Evolutionary conservation across 495 filamentous ascomycete genomes (phyloP).

Genomic region (Penicillium canescens): DNA sequence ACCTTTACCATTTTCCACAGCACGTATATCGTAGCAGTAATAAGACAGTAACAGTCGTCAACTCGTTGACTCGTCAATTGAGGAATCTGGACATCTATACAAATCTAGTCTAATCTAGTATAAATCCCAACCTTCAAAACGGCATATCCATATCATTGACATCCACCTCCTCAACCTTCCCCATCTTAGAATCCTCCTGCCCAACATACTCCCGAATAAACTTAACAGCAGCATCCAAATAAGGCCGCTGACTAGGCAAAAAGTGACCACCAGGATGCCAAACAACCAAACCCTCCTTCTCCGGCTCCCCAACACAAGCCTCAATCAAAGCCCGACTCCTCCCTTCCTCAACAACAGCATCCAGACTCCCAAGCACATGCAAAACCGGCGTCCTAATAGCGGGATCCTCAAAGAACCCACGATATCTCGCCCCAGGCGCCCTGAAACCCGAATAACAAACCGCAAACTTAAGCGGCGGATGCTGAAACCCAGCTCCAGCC

Average conservation of each 20-base stretch:
- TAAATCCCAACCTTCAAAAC: conserved; percentile 41
- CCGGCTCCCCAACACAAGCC: conserved; percentile 57
- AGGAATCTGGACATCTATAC: neutral
- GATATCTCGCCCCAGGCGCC: conserved; percentile 61
- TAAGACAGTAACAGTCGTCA: neutral
- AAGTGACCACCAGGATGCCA: conserved; percentile 94
- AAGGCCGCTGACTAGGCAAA: conserved; percentile 78
- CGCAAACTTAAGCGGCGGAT: conserved; percentile 73
- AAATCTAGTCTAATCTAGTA: conserved; percentile 11
- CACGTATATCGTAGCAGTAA: neutral
- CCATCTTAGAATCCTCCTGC: conserved; percentile 31
- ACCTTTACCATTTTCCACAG: neutral
- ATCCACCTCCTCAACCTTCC: conserved; percentile 45
- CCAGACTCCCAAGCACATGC: conserved; percentile 81
- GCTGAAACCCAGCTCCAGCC: conserved; percentile 32
- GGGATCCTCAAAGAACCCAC: conserved; percentile 69
- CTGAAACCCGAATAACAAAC: conserved; percentile 79
- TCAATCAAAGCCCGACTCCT: conserved; percentile 66
- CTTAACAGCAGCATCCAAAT: conserved; percentile 68
- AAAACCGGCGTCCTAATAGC: conserved; percentile 73
- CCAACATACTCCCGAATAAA: conserved; percentile 70
- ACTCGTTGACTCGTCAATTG: neutral
- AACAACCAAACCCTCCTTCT: conserved; percentile 61
- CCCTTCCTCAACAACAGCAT: conserved; percentile 83
- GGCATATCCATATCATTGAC: conserved; percentile 70